These are phyloP conservation scores for Vitellaria paradoxa DNA, from an alignment of 179 eudicot genomes.

Conservation along the genomic window DNA sequence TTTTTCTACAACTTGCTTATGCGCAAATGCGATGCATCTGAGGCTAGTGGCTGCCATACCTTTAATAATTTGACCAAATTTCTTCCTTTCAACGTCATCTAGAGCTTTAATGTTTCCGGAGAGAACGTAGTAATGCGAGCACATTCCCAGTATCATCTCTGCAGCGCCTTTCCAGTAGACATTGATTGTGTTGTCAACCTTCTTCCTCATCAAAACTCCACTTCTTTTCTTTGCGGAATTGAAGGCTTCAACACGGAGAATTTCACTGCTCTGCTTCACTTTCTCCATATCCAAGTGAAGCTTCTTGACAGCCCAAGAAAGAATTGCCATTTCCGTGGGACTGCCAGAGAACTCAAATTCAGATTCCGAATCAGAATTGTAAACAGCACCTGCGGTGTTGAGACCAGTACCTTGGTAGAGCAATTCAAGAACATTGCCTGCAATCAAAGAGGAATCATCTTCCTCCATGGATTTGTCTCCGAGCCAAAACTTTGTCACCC, in stretches of 20 bases:
- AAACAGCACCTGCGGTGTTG: slow-evolving; percentile 42
- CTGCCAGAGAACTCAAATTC: slow-evolving; percentile 44
- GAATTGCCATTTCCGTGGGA: slow-evolving; percentile 59
- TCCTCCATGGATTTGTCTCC: slow-evolving; percentile 22
- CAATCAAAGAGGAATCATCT: neutral
- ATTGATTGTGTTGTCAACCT: slow-evolving; percentile 20
- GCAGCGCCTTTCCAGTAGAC: slow-evolving; percentile 80
- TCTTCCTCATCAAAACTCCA: slow-evolving; percentile 40
- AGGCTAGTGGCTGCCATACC: slow-evolving; percentile 68
- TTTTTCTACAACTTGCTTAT: slow-evolving; percentile 28
- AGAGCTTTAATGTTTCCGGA: slow-evolving; percentile 26
- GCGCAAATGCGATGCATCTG: slow-evolving; percentile 66
- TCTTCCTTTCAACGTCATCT: slow-evolving; percentile 23
- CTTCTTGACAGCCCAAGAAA: slow-evolving; percentile 53
- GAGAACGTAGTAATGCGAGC: slow-evolving; percentile 42
- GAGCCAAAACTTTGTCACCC: slow-evolving; percentile 36
- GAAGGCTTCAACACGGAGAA: slow-evolving; percentile 53
- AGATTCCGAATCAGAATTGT: slow-evolving; percentile 12
- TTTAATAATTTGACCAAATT: slow-evolving; percentile 37
- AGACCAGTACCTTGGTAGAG: slow-evolving; percentile 32
- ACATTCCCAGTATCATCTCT: slow-evolving; percentile 54
- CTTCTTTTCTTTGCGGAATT: slow-evolving; percentile 64
- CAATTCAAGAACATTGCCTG: slow-evolving; percentile 23
- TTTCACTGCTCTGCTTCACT: slow-evolving; percentile 22
- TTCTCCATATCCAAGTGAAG: slow-evolving; percentile 43